phyloP scores from a whole-genome alignment of 169 alveolate genomes.

The Plasmodium fragile region DNA sequence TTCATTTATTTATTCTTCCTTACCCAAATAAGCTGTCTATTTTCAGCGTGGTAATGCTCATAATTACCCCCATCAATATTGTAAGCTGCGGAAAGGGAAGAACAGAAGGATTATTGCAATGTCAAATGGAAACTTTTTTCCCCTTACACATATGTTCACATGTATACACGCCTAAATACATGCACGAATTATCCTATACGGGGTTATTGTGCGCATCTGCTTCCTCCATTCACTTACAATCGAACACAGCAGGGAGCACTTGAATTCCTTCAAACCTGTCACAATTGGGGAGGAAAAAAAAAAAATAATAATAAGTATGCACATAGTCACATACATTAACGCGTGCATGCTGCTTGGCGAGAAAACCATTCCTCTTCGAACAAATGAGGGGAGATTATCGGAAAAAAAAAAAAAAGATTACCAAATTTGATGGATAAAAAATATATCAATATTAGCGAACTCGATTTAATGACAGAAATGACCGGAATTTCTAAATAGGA shows the following conservation, averaged over 20 bases:
- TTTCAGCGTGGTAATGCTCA: slow-evolving; percentile 45
- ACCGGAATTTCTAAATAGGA: slow-evolving; percentile 45
- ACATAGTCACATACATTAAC: background rate
- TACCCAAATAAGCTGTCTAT: slow-evolving; percentile 67
- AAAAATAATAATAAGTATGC: background rate
- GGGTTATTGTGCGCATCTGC: background rate
- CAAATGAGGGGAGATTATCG: background rate
- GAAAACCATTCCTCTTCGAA: background rate
- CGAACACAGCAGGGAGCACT: slow-evolving; percentile 27
- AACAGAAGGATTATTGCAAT: background rate
- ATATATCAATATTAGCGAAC: slow-evolving; percentile 47
- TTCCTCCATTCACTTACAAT: slow-evolving; percentile 21
- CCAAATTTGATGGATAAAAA: slow-evolving; percentile 47
- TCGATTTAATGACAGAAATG: slow-evolving; percentile 50
- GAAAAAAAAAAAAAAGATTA: background rate
- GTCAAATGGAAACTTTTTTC: background rate
- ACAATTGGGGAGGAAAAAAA: background rate
- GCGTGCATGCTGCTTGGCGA: background rate
- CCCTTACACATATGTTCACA: background rate
- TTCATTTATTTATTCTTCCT: background rate
- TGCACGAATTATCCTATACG: background rate
- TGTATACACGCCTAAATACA: background rate
- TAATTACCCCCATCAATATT: slow-evolving; percentile 49
- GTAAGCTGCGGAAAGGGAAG: slow-evolving; percentile 15
- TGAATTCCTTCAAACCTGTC: slow-evolving; percentile 43